Conservation (phyloP, 2,329 filamentous ascomycete species). For the Coniella vitis region DNA sequence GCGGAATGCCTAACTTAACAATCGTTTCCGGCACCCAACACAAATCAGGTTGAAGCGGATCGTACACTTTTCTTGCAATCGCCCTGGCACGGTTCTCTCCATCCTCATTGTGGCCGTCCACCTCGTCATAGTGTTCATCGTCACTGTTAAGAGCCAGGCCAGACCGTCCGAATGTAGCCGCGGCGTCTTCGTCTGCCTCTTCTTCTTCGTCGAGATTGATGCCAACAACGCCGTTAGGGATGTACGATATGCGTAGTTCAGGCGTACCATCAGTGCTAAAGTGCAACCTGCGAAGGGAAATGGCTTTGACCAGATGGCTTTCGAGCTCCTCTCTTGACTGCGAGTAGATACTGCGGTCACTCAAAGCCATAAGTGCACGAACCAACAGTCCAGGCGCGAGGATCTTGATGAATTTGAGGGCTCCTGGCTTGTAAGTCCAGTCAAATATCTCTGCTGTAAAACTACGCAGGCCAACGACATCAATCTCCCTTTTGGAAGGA, state of each 20-base stretch:
- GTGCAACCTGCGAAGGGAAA: constrained; percentile 64
- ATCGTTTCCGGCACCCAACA: constrained; percentile 63
- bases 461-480: constrained; percentile 59
- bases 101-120: constrained; percentile 19
- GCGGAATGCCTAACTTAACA: constrained; percentile 56
- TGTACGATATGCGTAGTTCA: constrained; percentile 73
- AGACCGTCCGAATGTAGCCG: constrained; percentile 35
- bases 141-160: constrained; percentile 59
- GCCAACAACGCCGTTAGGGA: constrained; percentile 69
- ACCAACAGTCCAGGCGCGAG: constrained; percentile 71
- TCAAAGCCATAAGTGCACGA: constrained; percentile 42
- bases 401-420: constrained; percentile 76
- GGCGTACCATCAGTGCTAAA: constrained; percentile 66
- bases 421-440: constrained; percentile 73
- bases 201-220: constrained; percentile 70
- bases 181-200: constrained; percentile 57
- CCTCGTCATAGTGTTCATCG: constrained; percentile 48
- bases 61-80: constrained; percentile 42
- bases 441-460: constrained; percentile 79
- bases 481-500: constrained; percentile 56
- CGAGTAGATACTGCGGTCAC: constrained; percentile 15
- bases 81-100: no score
- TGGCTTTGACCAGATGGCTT: constrained; percentile 50
- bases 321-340: constrained; percentile 37
- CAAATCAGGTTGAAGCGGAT: constrained; percentile 59